Evolutionary conservation across 192 early-diverging fungal genomes (phyloP), one percentile per base, ranked within the genome.

Genomic region (Backusella macrospora): DNA sequence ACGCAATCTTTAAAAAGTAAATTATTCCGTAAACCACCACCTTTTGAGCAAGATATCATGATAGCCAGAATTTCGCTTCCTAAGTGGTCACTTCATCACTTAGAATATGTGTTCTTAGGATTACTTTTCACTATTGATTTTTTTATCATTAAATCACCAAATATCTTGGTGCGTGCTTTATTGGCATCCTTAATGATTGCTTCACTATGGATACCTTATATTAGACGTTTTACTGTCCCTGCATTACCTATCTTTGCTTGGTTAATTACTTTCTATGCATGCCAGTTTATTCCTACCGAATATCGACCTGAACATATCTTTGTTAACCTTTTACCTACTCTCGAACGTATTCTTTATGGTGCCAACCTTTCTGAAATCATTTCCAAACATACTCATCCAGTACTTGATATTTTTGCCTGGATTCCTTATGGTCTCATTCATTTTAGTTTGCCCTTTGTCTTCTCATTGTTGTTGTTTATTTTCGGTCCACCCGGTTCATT

Each of bases 361-460:
- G 89, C 84, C 72, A 86, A 85, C 67, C 82, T 91, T 42, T 85
- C 86, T 5, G 86, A 87, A 46, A 73, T 90, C 10, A 84, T 89
- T 29, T 82, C 86, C 5, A 73, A 72, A 26, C 74, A 83, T 14
- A 82, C 86, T 0, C 82, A 84, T 1, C 71, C 84, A 21, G 52
- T 85, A 8, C 77, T 83, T 34, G 91, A 92, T 78, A 68, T 91
- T 7, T 71, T 90, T 40, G 87, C 88, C 12, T 92, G 90, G 84
- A 64, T 92, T 46, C 90, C 89, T 13, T 91, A 92, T 70, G 91
- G 91, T 29, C 81, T 92, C 15, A 29, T 89, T 23, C 90, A 92
- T 73, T 92, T 88, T 76, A 76, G 85, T 5, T 83, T 89, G 16
- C 90, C 90, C 9, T 83, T 87, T 29, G 63, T 90, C 21, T 85